Evolutionary conservation across 805 yeast species (phyloP).

Genomic region (Jamesozyma piceae): DNA sequence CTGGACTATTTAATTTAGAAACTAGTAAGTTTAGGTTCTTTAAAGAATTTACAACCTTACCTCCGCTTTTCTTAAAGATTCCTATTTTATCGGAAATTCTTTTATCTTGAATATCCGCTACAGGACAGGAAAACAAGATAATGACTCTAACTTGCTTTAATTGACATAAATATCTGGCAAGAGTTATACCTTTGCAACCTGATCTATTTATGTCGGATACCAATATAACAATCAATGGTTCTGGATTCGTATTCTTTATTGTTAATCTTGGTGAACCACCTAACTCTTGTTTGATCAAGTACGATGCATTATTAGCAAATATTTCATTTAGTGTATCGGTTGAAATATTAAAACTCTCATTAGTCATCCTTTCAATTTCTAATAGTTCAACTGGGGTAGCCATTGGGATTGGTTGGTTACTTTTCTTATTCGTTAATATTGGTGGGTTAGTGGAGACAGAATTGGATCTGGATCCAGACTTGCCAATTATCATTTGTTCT

Average conservation of each 20-base stretch:
- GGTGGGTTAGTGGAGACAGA: conserved; percentile 10
- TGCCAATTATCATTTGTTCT: conserved; percentile 19
- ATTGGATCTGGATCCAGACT: conserved; percentile 13
- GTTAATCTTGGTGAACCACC: conserved; percentile 65
- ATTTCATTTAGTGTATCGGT: conserved; percentile 46
- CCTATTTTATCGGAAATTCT: conserved; percentile 41
- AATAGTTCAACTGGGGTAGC: conserved; percentile 72
- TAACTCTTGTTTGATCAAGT: conserved; percentile 47
- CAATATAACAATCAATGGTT: conserved; percentile 64
- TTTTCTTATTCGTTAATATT: conserved; percentile 12
- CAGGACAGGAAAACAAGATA: conserved; percentile 32
- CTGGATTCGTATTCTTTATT: conserved; percentile 61
- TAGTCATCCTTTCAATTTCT: conserved; percentile 58
- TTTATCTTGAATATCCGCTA: conserved; percentile 22
- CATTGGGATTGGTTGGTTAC: conserved; percentile 37
- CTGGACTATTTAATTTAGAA: conserved; percentile 54
- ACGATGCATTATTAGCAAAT: conserved; percentile 58
- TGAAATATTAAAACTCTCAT: conserved; percentile 44
- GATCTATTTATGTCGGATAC: conserved; percentile 62
- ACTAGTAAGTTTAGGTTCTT: conserved; percentile 32
- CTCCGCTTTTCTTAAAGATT: conserved; percentile 54
- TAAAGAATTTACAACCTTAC: conserved; percentile 44
- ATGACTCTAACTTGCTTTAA: conserved; percentile 62
- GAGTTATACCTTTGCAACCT: conserved; percentile 65
- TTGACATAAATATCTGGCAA: conserved; percentile 59